Evolutionary conservation across 192 early-diverging fungal genomes (phyloP), one percentile per base, ranked within the genome.

Genomic region (Backusella australiensis): DNA sequence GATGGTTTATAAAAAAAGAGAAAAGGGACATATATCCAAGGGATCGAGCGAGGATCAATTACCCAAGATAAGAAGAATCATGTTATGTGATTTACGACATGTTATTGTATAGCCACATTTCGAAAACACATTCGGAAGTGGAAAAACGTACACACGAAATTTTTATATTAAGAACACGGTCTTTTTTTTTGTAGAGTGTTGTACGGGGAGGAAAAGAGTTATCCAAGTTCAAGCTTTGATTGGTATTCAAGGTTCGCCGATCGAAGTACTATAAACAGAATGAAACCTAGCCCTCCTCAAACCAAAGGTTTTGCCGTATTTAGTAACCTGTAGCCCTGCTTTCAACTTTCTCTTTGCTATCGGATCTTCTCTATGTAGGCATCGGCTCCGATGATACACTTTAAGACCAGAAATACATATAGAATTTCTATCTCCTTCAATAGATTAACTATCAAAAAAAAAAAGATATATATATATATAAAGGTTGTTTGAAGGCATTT

Each of bases 371-470:
- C 19, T 63, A 14, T 23, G 11, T 59, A 11, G 46, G 46, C 17
- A 63, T 63, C 21, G 56, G 56, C 56, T 63, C 56, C 56, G 56
- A 29, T 63, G 46, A 0, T 39, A 39, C 9, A 63, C 56, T 26
- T 63, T 63, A 14, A 63, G 56, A 23, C 9, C 56, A 23, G 23
- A 12, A 44, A 44, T 44, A 56, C 9, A 56, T 21, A 56, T 56
- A 56, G 21, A 21, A 59, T 59, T 59, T 59, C 56, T 59, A 59
- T 63, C 56, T 63, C 56, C 56, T 63, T 63, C 56, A 63, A 12
- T 29, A 63, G 56, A 63, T 63, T 63, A 63, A 29, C 56, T 23
- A 26, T 23, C 21, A 56, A 56, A 9, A 56, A 23, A 63, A 26
- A 9, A 29, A 59, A 59, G 14, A 29, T 11, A 4, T 2, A 1